Evolutionary conservation across 2,329 filamentous ascomycete genomes (phyloP), one percentile per base, ranked within the genome.

Genomic region (Tolypocladium sp.): DNA sequence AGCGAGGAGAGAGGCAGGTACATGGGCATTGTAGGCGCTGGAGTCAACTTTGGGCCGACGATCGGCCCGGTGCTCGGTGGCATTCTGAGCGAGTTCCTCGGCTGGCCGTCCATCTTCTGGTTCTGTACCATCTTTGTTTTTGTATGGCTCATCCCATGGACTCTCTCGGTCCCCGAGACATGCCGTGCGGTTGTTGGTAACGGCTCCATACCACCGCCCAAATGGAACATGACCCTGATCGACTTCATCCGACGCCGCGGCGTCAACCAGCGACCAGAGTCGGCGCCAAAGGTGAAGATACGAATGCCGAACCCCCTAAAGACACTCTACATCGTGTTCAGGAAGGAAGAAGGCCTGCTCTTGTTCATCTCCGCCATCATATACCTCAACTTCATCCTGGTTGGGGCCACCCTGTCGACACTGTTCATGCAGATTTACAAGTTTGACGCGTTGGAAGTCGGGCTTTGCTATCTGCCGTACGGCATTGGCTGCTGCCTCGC

Each of bases 71-170:
- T 88, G 1, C 73, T 90, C 4, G 87, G 88, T 17, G 88, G 87
- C 1, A 63, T 89, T 1, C 70, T 91, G 22, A 79, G 79, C 22
- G 76, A 88, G 63, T 87, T 81, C 61, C 76, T 88, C 0, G 85
- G 84, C 10, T 90, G 87, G 87, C 75, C 82, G n/a, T 78, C 82
- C 58, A 83, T 88, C 59, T 89, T 89, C 65, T 89, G 86, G 86
- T 88, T 89, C 66, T 77, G 87, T 59, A 77, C 82, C 42, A 86
- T 89, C 42, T 71, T 82, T 41, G 73, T 77, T 22, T 69, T 70
- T 4, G 70, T 73, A 0, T 82, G 81, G 69, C 69, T 87, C 35
- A 60, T 87, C 3, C 77, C 83, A 0, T 82, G 83, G 60, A 65
- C 79, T 3, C 63, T 87, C 13, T 75, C 82, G 6, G 76, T 87